Evolutionary conservation across 352 stramenopile species (phyloP), one percentile per base, ranked within the genome.

Genomic region (Globisporangium abappressorium): DNA sequence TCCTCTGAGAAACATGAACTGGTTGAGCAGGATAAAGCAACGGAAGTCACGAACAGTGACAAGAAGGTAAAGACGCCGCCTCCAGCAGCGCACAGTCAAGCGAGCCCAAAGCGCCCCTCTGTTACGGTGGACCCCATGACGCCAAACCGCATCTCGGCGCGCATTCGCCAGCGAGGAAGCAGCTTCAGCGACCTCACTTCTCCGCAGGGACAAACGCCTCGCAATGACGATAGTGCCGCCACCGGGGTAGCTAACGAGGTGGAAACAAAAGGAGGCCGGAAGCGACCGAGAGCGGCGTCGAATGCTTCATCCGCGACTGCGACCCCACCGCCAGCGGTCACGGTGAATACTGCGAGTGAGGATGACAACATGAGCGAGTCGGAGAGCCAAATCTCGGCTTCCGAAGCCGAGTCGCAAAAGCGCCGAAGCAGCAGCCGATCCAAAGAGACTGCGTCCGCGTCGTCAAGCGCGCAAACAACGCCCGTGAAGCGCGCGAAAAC

Each of bases 381-480:
- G 0, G 82, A 90, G 62, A 91, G 81, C 65, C 82, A 91, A 20
- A 65, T 75, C 1, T 92, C 84, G 20, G 75, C 76, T 11, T 88
- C 84, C 5, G 81, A 88, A 63, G 72, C 74, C 6, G 76, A 86
- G 43, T 65, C 64, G 2, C 79, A 81, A 56, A 64, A 71, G n/a
- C 71, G 71, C 58, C 47, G 64, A n/a, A 34, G 65, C 24, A 64
- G 43, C 22, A 81, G 58, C 55, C 33, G 56, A 64, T 33, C 33
- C 7, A 41, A 60, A 46, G 53, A 62, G 62, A 59, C 63, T 4
- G 58, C 74, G 8, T 60, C 66, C 34, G 62, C 70, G 26, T 60
- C 62, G 4, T 63, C 57, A 56, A 74, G 51, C 9, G 62, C 47
- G 38, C 55, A 64, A 26, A 75, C 72, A 57, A 75, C 28, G 46